These are phyloP conservation scores for Colletotrichum abscissum DNA, from an alignment of 2,329 filamentous ascomycete genomes.

Conservation along the genomic window DNA sequence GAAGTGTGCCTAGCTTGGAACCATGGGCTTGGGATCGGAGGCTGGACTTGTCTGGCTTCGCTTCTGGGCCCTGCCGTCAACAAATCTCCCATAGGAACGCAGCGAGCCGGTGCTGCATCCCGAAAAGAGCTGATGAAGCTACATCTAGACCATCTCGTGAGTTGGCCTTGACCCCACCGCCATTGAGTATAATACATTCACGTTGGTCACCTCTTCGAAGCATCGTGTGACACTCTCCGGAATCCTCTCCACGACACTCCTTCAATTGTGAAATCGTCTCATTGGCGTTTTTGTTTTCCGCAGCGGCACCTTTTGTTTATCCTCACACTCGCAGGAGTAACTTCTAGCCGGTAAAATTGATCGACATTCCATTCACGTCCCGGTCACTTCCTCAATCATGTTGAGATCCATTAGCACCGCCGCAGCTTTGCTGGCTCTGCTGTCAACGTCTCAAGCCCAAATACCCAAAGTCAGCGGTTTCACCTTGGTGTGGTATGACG, in stretches of 20 bases:
- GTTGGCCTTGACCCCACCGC: not conserved
- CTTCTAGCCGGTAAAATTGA: not conserved
- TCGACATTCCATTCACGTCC: not conserved
- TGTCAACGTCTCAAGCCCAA: not conserved
- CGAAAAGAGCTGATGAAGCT: not conserved
- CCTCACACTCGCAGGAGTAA: not conserved
- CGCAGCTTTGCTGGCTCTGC: not conserved
- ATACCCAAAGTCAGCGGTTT: constrained; percentile 43
- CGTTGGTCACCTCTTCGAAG: not conserved
- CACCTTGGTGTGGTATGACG: constrained; percentile 54
- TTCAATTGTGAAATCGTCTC: not conserved
- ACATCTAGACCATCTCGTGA: not conserved
- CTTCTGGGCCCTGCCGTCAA: not conserved
- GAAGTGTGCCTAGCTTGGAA: not conserved
- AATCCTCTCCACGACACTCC: not conserved
- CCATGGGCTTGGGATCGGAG: not conserved
- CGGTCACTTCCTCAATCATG: not conserved
- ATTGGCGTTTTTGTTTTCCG: not conserved
- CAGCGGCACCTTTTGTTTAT: not conserved
- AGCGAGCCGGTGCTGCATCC: not conserved
- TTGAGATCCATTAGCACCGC: not conserved
- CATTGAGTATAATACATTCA: not conserved
- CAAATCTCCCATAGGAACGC: not conserved
- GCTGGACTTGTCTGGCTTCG: not conserved
- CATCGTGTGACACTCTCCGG: not conserved